Evolutionary conservation across 73 alveolate species (phyloP).

Genomic region (Uronychia setigera): DNA sequence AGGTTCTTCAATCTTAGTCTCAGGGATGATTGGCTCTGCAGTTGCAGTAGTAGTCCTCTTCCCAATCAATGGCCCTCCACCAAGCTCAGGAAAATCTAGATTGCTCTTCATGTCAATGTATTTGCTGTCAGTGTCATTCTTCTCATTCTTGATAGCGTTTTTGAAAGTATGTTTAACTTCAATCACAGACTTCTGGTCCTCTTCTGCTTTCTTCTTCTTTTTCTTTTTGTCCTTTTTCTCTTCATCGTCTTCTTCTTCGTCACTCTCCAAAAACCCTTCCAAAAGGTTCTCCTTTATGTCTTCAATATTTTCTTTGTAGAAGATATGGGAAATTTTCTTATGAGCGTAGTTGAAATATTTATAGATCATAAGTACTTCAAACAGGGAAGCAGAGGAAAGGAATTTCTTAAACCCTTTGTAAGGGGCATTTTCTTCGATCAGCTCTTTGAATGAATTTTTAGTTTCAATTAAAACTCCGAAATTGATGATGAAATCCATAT

Average conservation of each 20-base stretch:
- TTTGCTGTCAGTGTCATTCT: conserved; percentile 2
- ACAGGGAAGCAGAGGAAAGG: conserved; percentile 9
- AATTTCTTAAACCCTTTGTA: conserved; percentile 4
- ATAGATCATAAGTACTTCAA: conserved; percentile 38
- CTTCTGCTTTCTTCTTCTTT: conserved; percentile 17
- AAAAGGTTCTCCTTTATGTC: conserved; percentile 51
- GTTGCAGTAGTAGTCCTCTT: conserved; percentile 4
- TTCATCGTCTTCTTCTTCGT: conserved; percentile 6
- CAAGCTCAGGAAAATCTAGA: conserved; percentile 50
- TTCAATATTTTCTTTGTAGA: conserved; percentile 51
- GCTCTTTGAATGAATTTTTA: conserved; percentile 11
- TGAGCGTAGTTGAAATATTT: conserved; percentile 57
- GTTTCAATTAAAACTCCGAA: conserved; percentile 53
- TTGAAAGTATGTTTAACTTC: conserved; percentile 37
- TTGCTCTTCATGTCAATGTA: conserved; percentile 33
- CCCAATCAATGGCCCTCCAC: conserved; percentile 14
- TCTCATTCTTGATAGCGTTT: not conserved
- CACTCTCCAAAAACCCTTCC: conserved; percentile 35
- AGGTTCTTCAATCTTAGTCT: too few relatives aligned
- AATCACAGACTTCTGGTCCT: conserved; percentile 1
- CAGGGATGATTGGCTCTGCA: not conserved
- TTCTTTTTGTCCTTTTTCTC: conserved; percentile 15
- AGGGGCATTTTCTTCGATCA: conserved; percentile 26
- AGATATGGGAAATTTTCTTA: conserved; percentile 38
- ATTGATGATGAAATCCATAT: conserved; percentile 37